Evolutionary conservation across 148 eudicot genomes (phyloP), one percentile per base, ranked within the genome.

Genomic region (Rhododendron ovatum): DNA sequence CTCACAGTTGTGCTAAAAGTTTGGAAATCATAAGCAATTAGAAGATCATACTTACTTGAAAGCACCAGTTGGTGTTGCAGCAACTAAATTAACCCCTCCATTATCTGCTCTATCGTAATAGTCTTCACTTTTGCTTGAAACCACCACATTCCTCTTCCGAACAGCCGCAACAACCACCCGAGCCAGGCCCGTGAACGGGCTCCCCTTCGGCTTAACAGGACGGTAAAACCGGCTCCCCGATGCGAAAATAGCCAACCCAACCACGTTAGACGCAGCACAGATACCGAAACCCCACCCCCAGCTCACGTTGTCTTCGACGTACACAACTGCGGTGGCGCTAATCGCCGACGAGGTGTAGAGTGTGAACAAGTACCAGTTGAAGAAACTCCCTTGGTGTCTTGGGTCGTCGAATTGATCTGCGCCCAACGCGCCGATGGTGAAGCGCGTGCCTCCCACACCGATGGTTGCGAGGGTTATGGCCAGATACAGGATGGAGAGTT

Each of bases 361-460:
- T 0, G 84, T 87, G 82, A 89, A 87, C 26, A 88, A 47, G 45
- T 73, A 90, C 93, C 95, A 90, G 37, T 89, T 91, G 81, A 91
- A 90, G 85, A 85, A 93, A 77, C 63, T 86, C 17, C 79, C 88
- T 78, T 91, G 93, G 65, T 84, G 84, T 18, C 82, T 86, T 15
- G 84, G 57, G 3, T 83, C 86, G 12, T 86, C 76, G 28, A 90
- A 87, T 61, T 92, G 93, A 57, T 90, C 82, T 0, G 93, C 94
- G 33, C 94, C 92, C 88, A 92, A 88, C 1, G 93, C 82, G 48
- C 86, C 93, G 1, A 91, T 35, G 7, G 89, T 90, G 85, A 83
- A 92, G n/a, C 91, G 86, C 2, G 92, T 78, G 14, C 94, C 94
- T 3, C 91, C 93, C 11, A 84, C 39, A 2, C 94, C 93, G 2